Evolutionary conservation across 495 filamentous ascomycete species (phyloP), one percentile per base, ranked within the genome.

Genomic region (Hypoxylon subgilvum): DNA sequence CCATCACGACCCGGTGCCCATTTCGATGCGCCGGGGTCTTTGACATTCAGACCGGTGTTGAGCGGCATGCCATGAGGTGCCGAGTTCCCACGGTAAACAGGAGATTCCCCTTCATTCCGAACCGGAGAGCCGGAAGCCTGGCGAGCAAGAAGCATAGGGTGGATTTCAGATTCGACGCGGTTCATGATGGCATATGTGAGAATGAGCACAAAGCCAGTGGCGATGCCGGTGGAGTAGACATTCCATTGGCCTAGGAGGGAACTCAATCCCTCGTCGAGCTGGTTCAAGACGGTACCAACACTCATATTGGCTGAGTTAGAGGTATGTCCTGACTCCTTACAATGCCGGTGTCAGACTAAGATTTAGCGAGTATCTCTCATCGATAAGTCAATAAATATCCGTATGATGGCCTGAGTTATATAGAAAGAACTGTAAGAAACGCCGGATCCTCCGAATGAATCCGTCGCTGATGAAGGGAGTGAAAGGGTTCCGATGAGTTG

Each of bases 11-110:
- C 92, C 53, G 79, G 79, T 0, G 84, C 79, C 87, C 92, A 97
- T 71, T 88, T 89, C 13, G 89, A 88, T 18, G 86, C 86, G 6
- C 88, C 88, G 1, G 89, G 79, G 31, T 92, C 89, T 69, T 90
- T 92, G 17, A 99, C 89, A 61, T 88, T 89, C 38, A 99, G 77
- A 10, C 94, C 93, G 17, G 84, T 77, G 52, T 87, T 86, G 10
- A 97, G 83, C 6, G 90, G 88, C 73, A 90, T 88, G 43, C 91
- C 87, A 71, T 91, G 85, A 9, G 92, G 92, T n/a, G 86, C 86
- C 42, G 90, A 86, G 14, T 88, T 79, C 21, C 88, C 88, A 34
- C 95, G 84, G 71, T 90, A 94, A 43, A 87, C 79, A 38, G 94
- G 84, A 5, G 90, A 94, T 69, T 96, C 87, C 54, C 91, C 88